Evolutionary conservation across 352 stramenopile species (phyloP).

Genomic region (Globisporangium lucens): DNA sequence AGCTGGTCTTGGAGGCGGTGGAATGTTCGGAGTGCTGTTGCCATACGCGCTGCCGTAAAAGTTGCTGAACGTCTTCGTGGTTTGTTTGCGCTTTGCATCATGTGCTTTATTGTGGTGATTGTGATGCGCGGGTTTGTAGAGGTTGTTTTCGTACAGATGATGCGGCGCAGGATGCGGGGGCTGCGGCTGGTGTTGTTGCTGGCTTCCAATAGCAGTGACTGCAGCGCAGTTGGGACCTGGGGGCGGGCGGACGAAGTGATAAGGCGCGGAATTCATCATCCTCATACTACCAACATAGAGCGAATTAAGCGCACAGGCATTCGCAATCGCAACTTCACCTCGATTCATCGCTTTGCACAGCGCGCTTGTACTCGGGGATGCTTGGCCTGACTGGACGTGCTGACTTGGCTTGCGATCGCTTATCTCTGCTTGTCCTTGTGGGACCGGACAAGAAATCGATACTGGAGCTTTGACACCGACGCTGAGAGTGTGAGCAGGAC

Average conservation of each 20-base stretch:
- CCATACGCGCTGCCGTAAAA: constrained; percentile 4
- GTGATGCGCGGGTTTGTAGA: background rate
- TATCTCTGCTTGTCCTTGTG: background rate
- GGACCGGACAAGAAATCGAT: background rate
- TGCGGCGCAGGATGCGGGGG: constrained; percentile 13
- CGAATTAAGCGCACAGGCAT: constrained; percentile 22
- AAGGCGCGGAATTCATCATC: constrained; percentile 10
- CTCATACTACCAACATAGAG: constrained; percentile 13
- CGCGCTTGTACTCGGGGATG: background rate
- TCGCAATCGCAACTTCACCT: constrained; percentile 42
- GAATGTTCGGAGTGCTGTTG: constrained; percentile 9
- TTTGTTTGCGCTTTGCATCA: background rate
- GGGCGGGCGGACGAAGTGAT: background rate
- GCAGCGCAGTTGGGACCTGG: background rate
- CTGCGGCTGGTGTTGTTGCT: background rate
- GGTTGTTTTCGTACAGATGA: constrained; percentile 12
- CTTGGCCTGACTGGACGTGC: background rate
- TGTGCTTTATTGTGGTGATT: background rate
- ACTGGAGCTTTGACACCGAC: background rate
- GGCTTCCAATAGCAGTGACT: background rate
- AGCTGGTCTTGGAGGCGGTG: background rate
- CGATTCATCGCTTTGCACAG: constrained; percentile 15
- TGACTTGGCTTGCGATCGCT: background rate
- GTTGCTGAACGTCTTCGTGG: background rate
- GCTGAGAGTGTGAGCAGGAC: background rate